phyloP scores from a whole-genome alignment of 345 rosid species.

The Populus pruinosa region DNA sequence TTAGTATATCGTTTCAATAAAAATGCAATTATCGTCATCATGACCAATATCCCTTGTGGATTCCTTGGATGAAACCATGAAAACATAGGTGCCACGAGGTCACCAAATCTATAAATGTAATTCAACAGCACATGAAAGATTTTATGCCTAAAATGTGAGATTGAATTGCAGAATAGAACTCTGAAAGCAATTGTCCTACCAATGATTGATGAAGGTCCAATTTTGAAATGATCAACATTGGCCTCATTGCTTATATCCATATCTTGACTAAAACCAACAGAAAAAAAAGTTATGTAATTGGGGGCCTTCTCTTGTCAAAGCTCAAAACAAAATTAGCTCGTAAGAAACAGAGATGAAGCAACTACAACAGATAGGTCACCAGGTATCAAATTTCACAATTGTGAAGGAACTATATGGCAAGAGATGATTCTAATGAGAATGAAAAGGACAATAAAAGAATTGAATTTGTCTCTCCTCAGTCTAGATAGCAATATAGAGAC shows the following conservation, averaged over 20 bases:
- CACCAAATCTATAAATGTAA: constrained; percentile 43
- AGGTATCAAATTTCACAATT: not conserved
- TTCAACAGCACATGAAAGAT: constrained; percentile 38
- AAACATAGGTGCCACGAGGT: constrained; percentile 39
- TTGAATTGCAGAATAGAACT: constrained; percentile 73
- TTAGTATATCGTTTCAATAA: constrained; percentile 74
- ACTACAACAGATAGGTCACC: not conserved
- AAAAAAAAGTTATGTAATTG: not conserved
- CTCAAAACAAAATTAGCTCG: not conserved
- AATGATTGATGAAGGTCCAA: constrained; percentile 81
- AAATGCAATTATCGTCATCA: constrained; percentile 84
- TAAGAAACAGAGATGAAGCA: not conserved
- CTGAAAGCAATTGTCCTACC: constrained; percentile 88
- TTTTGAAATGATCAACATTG: constrained; percentile 64
- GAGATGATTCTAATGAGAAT: not conserved
- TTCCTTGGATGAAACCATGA: constrained; percentile 95
- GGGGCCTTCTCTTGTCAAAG: not conserved
- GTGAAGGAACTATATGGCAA: not conserved
- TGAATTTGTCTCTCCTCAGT: not conserved
- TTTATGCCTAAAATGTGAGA: constrained; percentile 57
- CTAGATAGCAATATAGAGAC: not conserved
- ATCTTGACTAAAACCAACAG: constrained; percentile 2
- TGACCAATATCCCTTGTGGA: constrained; percentile 90
- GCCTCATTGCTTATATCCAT: constrained; percentile 98
- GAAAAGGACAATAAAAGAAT: not conserved